Conservation (phyloP, 1,284 basidiomycete species). For the Heterobasidion occidentale region DNA sequence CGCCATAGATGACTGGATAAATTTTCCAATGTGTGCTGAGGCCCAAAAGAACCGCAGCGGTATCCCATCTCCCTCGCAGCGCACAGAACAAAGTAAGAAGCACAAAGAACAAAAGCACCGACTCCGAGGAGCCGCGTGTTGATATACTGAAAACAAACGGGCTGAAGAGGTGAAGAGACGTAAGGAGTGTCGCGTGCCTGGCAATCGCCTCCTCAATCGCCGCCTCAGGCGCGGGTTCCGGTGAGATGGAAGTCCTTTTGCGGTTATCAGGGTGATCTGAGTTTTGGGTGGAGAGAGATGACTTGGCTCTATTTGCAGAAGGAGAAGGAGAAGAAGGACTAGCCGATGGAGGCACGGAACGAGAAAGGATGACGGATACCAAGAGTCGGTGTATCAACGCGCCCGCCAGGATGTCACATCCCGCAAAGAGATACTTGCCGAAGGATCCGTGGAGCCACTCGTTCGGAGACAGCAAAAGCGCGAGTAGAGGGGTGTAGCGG, state of each 20-base stretch:
- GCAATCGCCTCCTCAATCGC: slow-evolving; percentile 1
- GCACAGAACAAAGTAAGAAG: slow-evolving; percentile 64
- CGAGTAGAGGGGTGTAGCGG: slow-evolving; percentile 92
- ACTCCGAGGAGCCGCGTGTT: slow-evolving; percentile 93
- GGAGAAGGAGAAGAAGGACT: not conserved
- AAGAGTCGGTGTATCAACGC: slow-evolving; percentile 70
- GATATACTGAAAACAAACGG: slow-evolving; percentile 95
- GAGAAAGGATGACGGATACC: slow-evolving; percentile 37
- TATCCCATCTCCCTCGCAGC: slow-evolving; percentile 44
- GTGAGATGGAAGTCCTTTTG: not conserved
- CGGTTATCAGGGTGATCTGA: not conserved
- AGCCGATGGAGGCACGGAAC: not conserved
- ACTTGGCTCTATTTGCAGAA: not conserved
- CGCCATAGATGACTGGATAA: slow-evolving; percentile 88
- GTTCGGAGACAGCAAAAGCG: slow-evolving; percentile 78
- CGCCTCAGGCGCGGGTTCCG: not conserved
- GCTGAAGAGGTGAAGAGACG: slow-evolving; percentile 75
- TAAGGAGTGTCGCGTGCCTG: slow-evolving; percentile 41
- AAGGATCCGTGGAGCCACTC: slow-evolving; percentile 72
- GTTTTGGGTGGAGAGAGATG: not conserved
- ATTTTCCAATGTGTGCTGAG: slow-evolving; percentile 91
- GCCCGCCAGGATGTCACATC: slow-evolving; percentile 81
- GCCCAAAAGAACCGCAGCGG: slow-evolving; percentile 68
- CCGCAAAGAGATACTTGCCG: slow-evolving; percentile 87
- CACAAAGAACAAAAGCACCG: slow-evolving; percentile 77